Base-by-base conservation (phyloP, 495 filamentous ascomycete species). In the Xylaria longipes region DNA sequence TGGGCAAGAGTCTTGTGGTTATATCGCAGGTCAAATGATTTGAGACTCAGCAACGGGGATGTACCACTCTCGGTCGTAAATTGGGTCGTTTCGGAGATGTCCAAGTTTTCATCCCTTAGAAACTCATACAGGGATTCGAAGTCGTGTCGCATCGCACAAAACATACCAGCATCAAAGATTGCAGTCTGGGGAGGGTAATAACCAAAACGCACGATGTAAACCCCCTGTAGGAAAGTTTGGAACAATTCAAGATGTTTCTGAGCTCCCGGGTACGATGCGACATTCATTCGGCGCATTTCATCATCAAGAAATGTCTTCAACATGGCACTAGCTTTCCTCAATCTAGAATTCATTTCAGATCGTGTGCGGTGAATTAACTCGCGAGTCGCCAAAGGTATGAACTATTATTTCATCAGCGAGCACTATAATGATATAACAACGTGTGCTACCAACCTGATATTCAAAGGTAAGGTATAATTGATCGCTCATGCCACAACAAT, bases 401-500 rank as follows among this genome's bases (percentile, higher is more conserved):
- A 77, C 88, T 91, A 71, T 31, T 35, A 17, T 39, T 39, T 58
- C 73, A 79, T 63, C n/a, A 73, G 43, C 39, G 8, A 33, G 9
- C 8, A 11, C 20, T 37, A n/a, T 14, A 6, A 22, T 1, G 35
- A 29, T 7, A 11, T 35, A 31, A n/a, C 8, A 15, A 6, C 15
- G 12, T 39, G 11, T 25, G n/a, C 29, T 27, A 79, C 84, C 33
- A 78, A 88, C 89, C 80, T 86, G 83, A 67, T 87, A 91, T 72
- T 91, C 90, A 22, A 79, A 69, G 70, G 84, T 85, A 5, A 72
- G 65, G 66, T 78, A 77, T 25, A 93, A 70, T 22, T 77, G 79
- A 25, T 89, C 87, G 72, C 82, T 86, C 91, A 92, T 92, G 61
- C 90, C 91, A 45, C 87, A 85, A 73, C 90, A 91, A 72, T 93